Percentiles rank a stretch among this genome's conserved stretches.
phyloP scores from a whole-genome alignment of 1,284 basidiomycete genomes.

The Puccinia hordei region DNA sequence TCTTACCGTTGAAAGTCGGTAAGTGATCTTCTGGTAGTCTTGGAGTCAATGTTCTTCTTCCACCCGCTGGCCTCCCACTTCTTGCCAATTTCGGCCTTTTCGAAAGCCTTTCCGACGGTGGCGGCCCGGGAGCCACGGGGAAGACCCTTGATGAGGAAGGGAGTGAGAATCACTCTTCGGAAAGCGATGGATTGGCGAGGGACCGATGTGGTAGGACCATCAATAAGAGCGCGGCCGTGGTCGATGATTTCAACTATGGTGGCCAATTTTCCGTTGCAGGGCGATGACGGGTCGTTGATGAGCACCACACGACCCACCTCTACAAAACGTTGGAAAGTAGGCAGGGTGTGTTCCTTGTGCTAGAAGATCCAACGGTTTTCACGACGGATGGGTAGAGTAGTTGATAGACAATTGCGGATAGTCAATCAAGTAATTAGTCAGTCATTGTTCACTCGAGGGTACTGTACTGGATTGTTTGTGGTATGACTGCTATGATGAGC shows the following conservation, averaged over 20 bases:
- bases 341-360: constrained; percentile 44
- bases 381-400: background rate
- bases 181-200: constrained; percentile 88
- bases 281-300: constrained; percentile 79
- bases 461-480: background rate
- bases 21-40: constrained; percentile 73
- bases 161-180: constrained; percentile 89
- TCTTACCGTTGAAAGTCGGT: constrained; percentile 81
- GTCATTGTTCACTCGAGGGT: background rate
- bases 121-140: constrained; percentile 84
- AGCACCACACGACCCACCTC: constrained; percentile 98
- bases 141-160: constrained; percentile 77
- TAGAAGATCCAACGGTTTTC: constrained; percentile 2
- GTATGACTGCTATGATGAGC: background rate
- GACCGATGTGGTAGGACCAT: constrained; percentile 86
- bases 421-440: background rate
- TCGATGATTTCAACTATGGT: constrained; percentile 97
- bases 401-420: background rate
- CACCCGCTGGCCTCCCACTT: constrained; percentile 79
- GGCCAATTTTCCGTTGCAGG: constrained; percentile 77
- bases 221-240: constrained; percentile 96
- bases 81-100: constrained; percentile 73
- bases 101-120: constrained; percentile 80
- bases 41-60: constrained; percentile 84
- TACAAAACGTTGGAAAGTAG: constrained; percentile 94